A percentile compares a stretch with the other conserved stretches of the same genome.
Evolutionary conservation across 2,329 filamentous ascomycete species (phyloP).

Genomic region (Aureobasidium lini): DNA sequence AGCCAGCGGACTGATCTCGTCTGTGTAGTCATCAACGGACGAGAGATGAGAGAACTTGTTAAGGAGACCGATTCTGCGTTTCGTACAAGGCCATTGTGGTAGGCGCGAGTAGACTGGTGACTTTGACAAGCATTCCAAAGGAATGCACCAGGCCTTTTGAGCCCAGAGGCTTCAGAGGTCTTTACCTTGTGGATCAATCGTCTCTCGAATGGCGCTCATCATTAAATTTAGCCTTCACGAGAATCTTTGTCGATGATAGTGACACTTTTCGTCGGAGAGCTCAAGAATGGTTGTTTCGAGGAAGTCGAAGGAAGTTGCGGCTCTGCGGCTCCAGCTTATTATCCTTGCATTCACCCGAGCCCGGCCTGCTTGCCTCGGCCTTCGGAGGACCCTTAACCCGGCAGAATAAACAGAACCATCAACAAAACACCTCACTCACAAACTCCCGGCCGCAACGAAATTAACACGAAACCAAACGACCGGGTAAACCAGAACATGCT

Average conservation of each 20-base stretch:
- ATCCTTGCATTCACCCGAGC: conserved; percentile 6
- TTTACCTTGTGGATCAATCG: too few species aligned
- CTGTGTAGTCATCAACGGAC: too few species aligned
- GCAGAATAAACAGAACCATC: neutral
- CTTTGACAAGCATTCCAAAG: neutral
- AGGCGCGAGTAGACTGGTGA: neutral
- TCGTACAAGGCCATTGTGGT: neutral
- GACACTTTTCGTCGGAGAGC: neutral
- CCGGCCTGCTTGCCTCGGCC: neutral
- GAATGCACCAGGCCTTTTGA: neutral
- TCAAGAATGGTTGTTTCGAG: neutral
- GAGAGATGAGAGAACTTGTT: too few species aligned
- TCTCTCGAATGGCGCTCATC: too few species aligned
- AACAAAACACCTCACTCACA: neutral
- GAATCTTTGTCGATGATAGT: too few species aligned
- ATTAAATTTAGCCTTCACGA: neutral
- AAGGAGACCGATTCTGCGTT: neutral
- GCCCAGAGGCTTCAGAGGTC: neutral
- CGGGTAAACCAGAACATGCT: neutral
- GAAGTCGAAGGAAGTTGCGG: neutral
- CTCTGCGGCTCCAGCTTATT: neutral
- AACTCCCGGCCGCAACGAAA: neutral
- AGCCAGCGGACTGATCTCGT: neutral
- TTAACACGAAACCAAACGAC: neutral
- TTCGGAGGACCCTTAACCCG: neutral